Evolutionary conservation across 352 stramenopile genomes (phyloP).

Genomic region (Phytopythium aichiense): DNA sequence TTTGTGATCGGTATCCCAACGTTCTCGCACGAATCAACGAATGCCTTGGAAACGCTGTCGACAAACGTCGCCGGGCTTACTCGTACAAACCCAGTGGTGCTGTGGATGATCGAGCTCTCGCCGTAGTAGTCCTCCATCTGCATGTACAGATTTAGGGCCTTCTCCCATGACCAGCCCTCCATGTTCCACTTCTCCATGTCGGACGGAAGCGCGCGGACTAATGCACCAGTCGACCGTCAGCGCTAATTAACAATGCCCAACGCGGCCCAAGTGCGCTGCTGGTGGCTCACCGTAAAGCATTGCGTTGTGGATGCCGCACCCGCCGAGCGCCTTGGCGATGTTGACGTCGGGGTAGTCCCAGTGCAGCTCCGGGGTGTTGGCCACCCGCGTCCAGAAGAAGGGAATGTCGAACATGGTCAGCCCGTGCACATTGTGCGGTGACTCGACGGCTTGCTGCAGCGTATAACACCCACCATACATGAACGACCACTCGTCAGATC

Average conservation of each 20-base stretch:
- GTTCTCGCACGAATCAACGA: conserved; percentile 47
- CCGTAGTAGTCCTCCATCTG: conserved; percentile 72
- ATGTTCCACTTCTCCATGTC: conserved; percentile 82
- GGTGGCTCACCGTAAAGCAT: conserved; percentile 81
- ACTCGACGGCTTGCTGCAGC: conserved; percentile 30
- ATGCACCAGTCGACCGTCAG: not conserved
- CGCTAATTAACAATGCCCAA: not conserved
- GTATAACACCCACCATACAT: not conserved
- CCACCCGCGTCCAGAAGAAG: conserved; percentile 82
- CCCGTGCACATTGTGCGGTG: conserved; percentile 25
- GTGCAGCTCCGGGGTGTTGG: conserved; percentile 57
- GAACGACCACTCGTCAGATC: conserved; percentile 2
- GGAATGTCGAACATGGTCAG: conserved; percentile 83
- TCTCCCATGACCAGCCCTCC: conserved; percentile 68
- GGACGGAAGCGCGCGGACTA: conserved; percentile 60
- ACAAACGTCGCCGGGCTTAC: conserved; percentile 39
- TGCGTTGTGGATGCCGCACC: conserved; percentile 88
- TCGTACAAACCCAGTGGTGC: conserved; percentile 43
- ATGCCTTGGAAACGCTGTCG: conserved; percentile 35
- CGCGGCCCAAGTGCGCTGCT: not conserved
- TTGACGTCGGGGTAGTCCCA: conserved; percentile 82
- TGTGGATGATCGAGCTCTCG: conserved; percentile 48
- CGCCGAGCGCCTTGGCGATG: conserved; percentile 80
- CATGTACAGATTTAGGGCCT: conserved; percentile 68
- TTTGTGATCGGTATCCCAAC: conserved; percentile 47